These are phyloP conservation scores for Cryptosporidium meleagridis DNA, from an alignment of 169 alveolate genomes.

Conservation along the genomic window DNA sequence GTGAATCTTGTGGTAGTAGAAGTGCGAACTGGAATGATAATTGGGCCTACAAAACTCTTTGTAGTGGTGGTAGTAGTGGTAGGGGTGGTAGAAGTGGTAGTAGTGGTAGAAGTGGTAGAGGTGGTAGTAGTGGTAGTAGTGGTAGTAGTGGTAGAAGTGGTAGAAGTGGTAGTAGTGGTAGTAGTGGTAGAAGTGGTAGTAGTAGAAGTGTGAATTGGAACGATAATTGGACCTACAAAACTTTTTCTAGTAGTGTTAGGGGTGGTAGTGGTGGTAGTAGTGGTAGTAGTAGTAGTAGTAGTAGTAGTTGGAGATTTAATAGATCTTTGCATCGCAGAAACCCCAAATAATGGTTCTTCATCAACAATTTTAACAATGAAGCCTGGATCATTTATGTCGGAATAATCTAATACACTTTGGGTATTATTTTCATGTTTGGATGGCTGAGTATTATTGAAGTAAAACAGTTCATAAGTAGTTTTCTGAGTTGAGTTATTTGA, in stretches of 20 bases:
- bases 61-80: neutral
- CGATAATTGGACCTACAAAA: neutral
- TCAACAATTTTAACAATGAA: neutral
- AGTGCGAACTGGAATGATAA: neutral
- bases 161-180: neutral
- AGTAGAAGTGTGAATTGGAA: neutral
- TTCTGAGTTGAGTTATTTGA: neutral
- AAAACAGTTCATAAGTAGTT: neutral
- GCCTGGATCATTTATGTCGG: neutral
- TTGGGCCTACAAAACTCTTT: neutral
- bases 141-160: neutral
- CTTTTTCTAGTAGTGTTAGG: too few species aligned
- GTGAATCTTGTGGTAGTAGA: neutral
- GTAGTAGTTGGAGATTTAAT: constrained; percentile 32
- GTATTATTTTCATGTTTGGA: neutral
- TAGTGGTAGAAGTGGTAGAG: constrained; percentile 11
- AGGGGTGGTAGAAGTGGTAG: neutral
- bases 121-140: constrained; percentile 29
- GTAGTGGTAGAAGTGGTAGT: constrained; percentile 1
- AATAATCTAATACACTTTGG: neutral
- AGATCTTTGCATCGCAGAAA: neutral
- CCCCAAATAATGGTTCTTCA: neutral
- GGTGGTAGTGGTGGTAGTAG: constrained; percentile 9
- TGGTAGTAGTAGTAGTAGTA: constrained; percentile 37
- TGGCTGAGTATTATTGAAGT: neutral